Evolutionary conservation across 768 basidiomycete genomes (phyloP).

Genomic region (Thelephora aurantiotincta): DNA sequence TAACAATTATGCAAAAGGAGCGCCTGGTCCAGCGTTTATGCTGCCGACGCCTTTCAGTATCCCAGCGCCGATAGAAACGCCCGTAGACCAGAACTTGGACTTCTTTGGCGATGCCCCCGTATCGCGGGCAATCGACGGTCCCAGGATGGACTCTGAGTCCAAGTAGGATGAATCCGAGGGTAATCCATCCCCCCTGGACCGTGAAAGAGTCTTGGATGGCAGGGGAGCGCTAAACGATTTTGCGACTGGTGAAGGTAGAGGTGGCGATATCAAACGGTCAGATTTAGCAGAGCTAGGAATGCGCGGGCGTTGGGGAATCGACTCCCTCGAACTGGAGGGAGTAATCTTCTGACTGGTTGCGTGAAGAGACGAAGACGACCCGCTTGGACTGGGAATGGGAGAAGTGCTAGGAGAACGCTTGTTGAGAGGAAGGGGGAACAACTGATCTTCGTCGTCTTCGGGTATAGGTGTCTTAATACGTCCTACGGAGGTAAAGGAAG

Average conservation of each 20-base stretch:
- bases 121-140: neutral
- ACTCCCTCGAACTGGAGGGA: neutral
- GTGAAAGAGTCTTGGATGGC: neutral
- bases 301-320: neutral
- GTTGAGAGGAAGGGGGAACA: slow-evolving; percentile 49
- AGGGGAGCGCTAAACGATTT: neutral
- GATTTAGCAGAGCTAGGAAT: neutral
- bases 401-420: slow-evolving; percentile 35
- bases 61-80: no score
- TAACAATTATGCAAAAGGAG: no score
- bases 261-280: neutral
- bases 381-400: slow-evolving; percentile 19
- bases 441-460: slow-evolving; percentile 41
- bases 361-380: neutral
- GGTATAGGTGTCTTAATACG: slow-evolving; percentile 3
- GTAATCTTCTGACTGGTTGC: neutral
- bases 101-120: no score
- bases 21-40: no score
- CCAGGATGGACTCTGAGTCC: neutral
- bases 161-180: no score
- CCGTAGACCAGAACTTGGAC: no score
- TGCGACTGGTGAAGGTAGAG: neutral
- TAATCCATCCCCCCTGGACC: no score
- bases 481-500: neutral
- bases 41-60: no score